phyloP scores from a whole-genome alignment of 768 basidiomycete genomes.

The Coprinellus aureogranulatus region DNA sequence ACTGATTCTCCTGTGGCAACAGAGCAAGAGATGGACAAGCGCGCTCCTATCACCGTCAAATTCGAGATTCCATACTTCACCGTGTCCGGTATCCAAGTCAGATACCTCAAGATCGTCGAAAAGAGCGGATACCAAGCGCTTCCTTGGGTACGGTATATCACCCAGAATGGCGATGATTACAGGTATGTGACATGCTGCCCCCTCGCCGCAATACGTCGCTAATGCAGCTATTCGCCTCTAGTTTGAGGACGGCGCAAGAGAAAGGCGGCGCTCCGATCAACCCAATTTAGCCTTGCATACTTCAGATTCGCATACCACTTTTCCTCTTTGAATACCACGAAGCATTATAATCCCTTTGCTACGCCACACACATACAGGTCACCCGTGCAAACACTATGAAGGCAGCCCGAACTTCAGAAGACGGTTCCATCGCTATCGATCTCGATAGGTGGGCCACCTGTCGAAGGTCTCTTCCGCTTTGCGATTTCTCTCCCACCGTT shows the following conservation, averaged over 20 bases:
- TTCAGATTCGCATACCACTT: background rate
- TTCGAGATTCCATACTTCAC: slow-evolving; percentile 99
- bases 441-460: slow-evolving; percentile 82
- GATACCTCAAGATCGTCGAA: slow-evolving; percentile 97
- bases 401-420: slow-evolving; percentile 40
- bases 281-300: slow-evolving; percentile 7
- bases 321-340: background rate
- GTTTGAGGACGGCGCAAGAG: slow-evolving; percentile 71
- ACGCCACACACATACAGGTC: background rate
- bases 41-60: slow-evolving; percentile 93
- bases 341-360: background rate
- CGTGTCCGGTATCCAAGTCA: slow-evolving; percentile 94
- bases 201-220: background rate
- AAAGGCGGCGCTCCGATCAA: slow-evolving; percentile 24
- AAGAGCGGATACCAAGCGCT: slow-evolving; percentile 97
- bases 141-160: slow-evolving; percentile 95
- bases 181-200: slow-evolving; percentile 45
- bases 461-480: slow-evolving; percentile 64
- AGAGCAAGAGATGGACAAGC: slow-evolving; percentile 81
- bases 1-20: slow-evolving; percentile 1
- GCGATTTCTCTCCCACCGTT: slow-evolving; percentile 95
- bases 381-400: background rate
- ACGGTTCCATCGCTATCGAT: slow-evolving; percentile 85
- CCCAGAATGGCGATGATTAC: slow-evolving; percentile 89
- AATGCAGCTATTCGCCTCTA: slow-evolving; percentile 25